Evolutionary conservation across 179 eudicot species (phyloP).

Genomic region (Camellia oleifera): DNA sequence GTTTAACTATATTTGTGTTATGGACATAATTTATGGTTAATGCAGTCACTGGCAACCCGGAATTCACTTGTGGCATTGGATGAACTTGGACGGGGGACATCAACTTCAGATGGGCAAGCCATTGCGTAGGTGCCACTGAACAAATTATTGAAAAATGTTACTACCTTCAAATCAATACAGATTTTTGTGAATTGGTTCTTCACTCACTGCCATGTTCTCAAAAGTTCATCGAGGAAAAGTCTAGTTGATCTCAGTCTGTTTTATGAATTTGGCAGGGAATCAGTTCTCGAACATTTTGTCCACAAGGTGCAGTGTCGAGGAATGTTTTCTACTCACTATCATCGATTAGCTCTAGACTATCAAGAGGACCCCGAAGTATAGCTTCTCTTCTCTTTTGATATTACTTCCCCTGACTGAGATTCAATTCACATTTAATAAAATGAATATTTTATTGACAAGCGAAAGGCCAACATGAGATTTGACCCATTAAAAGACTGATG

Average conservation of each 20-base stretch:
- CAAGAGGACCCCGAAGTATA: slow-evolving; percentile 47
- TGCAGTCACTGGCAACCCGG: slow-evolving; percentile 79
- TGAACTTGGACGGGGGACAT: slow-evolving; percentile 99
- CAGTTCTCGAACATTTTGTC: slow-evolving; percentile 92
- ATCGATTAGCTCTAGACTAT: slow-evolving; percentile 74
- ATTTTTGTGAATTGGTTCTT: slow-evolving; percentile 2
- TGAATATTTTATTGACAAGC: not conserved
- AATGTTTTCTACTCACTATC: slow-evolving; percentile 98
- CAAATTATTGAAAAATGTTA: not conserved
- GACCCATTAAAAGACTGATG: not conserved
- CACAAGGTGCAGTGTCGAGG: slow-evolving; percentile 81
- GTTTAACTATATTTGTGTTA: not conserved
- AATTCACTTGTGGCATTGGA: slow-evolving; percentile 94
- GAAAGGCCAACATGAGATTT: not conserved
- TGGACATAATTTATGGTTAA: slow-evolving; percentile 8
- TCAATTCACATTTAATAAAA: not conserved
- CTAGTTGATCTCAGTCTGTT: slow-evolving; percentile 8
- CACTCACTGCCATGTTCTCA: not conserved
- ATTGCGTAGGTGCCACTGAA: slow-evolving; percentile 70
- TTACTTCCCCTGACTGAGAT: slow-evolving; percentile 5
- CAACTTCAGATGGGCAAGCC: slow-evolving; percentile 99
- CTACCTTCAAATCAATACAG: not conserved
- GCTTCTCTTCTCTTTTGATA: slow-evolving; percentile 6
- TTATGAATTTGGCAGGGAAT: slow-evolving; percentile 53
- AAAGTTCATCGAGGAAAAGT: not conserved